Evolutionary conservation across 1,139 yeast species (phyloP).

Genomic region (Kodamaea sp.): DNA sequence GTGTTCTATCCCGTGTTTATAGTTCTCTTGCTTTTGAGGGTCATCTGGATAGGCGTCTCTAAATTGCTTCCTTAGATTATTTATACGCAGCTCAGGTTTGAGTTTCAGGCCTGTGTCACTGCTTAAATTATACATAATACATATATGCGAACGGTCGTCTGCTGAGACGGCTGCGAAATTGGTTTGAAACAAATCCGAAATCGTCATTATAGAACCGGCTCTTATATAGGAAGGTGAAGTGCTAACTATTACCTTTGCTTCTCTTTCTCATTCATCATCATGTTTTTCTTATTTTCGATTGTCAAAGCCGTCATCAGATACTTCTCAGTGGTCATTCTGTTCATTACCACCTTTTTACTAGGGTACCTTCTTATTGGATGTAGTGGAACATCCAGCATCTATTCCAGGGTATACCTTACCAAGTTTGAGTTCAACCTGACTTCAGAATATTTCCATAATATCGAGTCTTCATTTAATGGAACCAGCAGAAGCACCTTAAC

Average conservation of each 20-base stretch:
- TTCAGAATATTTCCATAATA: constrained; percentile 36
- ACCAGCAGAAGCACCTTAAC: constrained; percentile 23
- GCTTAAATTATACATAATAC: no score
- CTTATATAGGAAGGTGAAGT: no score
- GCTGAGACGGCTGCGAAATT: no score
- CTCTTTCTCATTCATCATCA: no score
- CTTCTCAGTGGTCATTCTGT: constrained; percentile 20
- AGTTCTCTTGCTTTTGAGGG: constrained; percentile 9
- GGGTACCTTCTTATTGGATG: constrained; percentile 58
- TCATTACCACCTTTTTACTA: constrained; percentile 43
- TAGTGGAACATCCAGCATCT: constrained; percentile 37
- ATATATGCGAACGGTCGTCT: no score
- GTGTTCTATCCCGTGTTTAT: constrained; percentile 16
- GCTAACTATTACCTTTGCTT: no score
- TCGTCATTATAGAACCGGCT: no score
- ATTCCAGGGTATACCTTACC: constrained; percentile 48
- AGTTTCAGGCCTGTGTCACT: no score
- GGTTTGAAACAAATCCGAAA: no score
- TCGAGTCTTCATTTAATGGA: constrained; percentile 30
- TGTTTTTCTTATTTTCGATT: not conserved
- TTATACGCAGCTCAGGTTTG: no score
- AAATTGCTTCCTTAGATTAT: no score
- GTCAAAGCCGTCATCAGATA: constrained; percentile 6
- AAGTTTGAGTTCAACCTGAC: constrained; percentile 46
- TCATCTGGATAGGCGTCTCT: constrained; percentile 7